Evolutionary conservation across 2,329 filamentous ascomycete species (phyloP), one percentile per base, ranked within the genome.

Genomic region (Berkeleyomyces basicola): DNA sequence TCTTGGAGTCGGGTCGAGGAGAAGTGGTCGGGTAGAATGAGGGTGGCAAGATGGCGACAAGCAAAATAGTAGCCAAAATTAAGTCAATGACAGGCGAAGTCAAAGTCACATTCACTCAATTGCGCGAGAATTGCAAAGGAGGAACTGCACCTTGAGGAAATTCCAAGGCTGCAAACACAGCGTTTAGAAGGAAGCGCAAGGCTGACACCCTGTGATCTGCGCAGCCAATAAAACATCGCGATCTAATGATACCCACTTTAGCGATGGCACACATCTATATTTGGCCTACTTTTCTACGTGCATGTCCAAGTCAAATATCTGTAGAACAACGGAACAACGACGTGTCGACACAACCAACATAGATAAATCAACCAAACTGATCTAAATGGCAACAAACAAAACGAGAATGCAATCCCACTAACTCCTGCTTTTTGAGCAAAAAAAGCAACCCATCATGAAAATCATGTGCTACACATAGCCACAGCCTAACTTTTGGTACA

Each of bases 391-490:
- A 57, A 23, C 44, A 61, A 55, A 61, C 14, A 36, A 47, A 60
- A 59, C 49, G 36, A 47, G 33, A 61, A 62, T 47, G 44, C 53
- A 58, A 59, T 46, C 55, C 63, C 53, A 39, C 36, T 59, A 64
- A 64, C 63, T 64, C 63, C 63, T 59, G 55, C 58, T 58, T 63
- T 64, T 61, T 44, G 53, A 57, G 47, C 60, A 58, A 58, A 62
- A 11, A 62, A 64, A 64, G 33, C 63, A 64, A 64, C 40, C 63
- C 63, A 55, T 64, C 63, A 61, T 64, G 53, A 58, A 64, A 64
- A 61, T 64, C 63, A 62, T 61, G 51, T 64, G 63, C 40, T 55
- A 49, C 59, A 59, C 63, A 49, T 64, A 61, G 37, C 63, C 59
- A 23, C 23, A 23, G 23, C 23, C 61, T 42, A 61, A 59, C 42